Evolutionary conservation across 306 rosid genomes (phyloP).

Genomic region (Luffa acutangula): DNA sequence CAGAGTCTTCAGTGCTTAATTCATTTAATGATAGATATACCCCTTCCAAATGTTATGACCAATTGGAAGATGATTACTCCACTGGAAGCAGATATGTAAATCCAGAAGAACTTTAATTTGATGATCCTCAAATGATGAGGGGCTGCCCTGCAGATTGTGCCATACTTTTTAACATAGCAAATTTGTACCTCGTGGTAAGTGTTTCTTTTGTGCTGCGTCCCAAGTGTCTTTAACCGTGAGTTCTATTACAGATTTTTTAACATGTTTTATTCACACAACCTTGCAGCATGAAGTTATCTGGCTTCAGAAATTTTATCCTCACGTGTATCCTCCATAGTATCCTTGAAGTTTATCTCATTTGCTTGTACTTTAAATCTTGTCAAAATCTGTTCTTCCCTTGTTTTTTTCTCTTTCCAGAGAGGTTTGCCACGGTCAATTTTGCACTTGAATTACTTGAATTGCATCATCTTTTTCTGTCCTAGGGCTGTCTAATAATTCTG

Average conservation of each 20-base stretch:
- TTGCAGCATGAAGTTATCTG: constrained; percentile 65
- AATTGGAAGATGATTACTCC: constrained; percentile 27
- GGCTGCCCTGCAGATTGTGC: not conserved
- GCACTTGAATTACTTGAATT: not conserved
- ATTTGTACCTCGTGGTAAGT: constrained; percentile 29
- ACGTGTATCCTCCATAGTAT: constrained; percentile 89
- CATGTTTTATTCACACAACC: constrained; percentile 36
- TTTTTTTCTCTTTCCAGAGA: not conserved
- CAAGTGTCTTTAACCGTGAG: constrained; percentile 15
- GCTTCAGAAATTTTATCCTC: constrained; percentile 46
- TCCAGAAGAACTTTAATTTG: constrained; percentile 14
- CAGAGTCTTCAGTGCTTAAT: constrained; percentile 21
- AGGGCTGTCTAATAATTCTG: not conserved
- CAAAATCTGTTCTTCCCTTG: not conserved
- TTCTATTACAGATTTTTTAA: constrained; percentile 25
- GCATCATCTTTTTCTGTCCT: not conserved
- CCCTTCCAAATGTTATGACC: constrained; percentile 43
- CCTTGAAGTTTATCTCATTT: constrained; percentile 30
- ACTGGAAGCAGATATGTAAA: constrained; percentile 16
- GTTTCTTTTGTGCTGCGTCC: constrained; percentile 13
- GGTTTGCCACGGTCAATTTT: not conserved
- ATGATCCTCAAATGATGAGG: constrained; percentile 9
- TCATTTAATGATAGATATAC: constrained; percentile 56
- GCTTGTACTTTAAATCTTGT: not conserved
- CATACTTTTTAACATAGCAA: constrained; percentile 6